Evolutionary conservation across 371 early-diverging fungal species (phyloP), one percentile per base, ranked within the genome.

Genomic region (Phascolomyces articulosus): DNA sequence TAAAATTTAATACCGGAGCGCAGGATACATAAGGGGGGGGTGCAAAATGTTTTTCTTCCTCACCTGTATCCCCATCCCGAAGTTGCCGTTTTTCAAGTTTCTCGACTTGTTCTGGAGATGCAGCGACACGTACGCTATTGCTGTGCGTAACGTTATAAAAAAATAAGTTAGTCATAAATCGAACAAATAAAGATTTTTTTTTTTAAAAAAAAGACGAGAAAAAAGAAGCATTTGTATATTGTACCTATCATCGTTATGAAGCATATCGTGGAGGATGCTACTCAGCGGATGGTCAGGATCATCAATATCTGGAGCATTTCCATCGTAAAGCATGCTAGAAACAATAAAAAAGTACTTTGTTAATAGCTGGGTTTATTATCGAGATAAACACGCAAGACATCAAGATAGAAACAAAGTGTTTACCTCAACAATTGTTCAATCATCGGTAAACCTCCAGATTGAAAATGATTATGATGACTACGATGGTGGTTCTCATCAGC

Each of bases 91-190:
- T 51, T 51, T 51, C 26, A 24, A 51, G 51, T 24, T 51, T 51
- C 23, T 51, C 51, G 23, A 51, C 23, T 23, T 51, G 23, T 24
- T 24, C 51, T 51, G 51, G 7, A 13, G 51, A 24, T 24, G 51
- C 51, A 24, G 51, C 51, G 1, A 51, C 51, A 51, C 51, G 51
- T 24, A n/a, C n/a, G n/a, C n/a, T n/a, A n/a, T n/a, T n/a, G n/a
- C n/a, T n/a, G n/a, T n/a, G n/a, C n/a, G n/a, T n/a, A n/a, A n/a
- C n/a, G n/a, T n/a, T n/a, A n/a, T n/a, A n/a, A n/a, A n/a, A n/a
- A n/a, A n/a, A n/a, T n/a, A n/a, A n/a, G n/a, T n/a, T n/a, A n/a
- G n/a, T n/a, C n/a, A n/a, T n/a, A n/a, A n/a, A n/a, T n/a, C n/a
- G n/a, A n/a, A n/a, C n/a, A n/a, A n/a, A n/a, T n/a, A n/a, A n/a